Conservation (phyloP, 2,329 filamentous ascomycete genomes). For the Pseudogymnoascus sp. region DNA sequence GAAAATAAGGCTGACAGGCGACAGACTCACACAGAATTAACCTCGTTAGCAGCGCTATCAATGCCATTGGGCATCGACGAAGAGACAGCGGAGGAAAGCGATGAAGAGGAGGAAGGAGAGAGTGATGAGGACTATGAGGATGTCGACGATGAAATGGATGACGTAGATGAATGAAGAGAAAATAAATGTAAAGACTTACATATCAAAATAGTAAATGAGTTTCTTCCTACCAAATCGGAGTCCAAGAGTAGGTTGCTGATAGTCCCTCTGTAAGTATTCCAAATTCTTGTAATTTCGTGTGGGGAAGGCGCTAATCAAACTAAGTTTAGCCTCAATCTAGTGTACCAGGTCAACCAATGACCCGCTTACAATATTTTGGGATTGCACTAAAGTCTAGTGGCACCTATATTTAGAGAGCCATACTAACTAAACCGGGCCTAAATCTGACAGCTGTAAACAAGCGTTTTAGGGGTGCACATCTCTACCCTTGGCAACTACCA, state of each 20-base stretch:
- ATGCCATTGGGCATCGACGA: neutral
- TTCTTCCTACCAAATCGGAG: neutral
- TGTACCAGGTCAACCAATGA: neutral
- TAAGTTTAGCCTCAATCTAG: neutral
- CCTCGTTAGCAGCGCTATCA: neutral
- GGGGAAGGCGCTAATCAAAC: neutral
- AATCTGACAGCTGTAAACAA: neutral
- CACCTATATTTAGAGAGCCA: neutral
- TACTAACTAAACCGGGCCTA: neutral
- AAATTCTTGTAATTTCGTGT: neutral
- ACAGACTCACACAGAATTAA: conserved; percentile 4
- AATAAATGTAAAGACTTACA: neutral
- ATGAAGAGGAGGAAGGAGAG: neutral
- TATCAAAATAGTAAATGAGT: neutral
- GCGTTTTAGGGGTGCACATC: neutral
- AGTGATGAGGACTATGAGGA: neutral
- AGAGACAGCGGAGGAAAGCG: neutral
- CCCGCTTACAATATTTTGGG: neutral
- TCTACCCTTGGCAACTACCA: neutral
- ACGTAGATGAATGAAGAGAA: neutral
- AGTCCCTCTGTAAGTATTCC: neutral
- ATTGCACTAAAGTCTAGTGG: neutral
- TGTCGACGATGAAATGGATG: neutral
- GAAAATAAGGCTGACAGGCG: neutral
- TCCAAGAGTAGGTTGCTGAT: neutral